Base-by-base conservation (phyloP, 1,139 yeast species). In the Pichia sp. region DNA sequence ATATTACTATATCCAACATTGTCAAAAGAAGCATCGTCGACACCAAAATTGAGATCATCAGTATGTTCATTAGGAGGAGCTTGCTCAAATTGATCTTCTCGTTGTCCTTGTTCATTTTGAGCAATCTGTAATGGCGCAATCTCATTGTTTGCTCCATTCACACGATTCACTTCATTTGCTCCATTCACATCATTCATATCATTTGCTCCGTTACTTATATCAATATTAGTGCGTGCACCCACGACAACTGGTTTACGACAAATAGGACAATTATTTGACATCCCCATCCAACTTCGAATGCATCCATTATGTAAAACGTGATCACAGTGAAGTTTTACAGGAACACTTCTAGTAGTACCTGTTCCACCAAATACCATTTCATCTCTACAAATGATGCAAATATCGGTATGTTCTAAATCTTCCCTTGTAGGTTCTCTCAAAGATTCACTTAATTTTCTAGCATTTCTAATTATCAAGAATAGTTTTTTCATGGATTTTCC, bases 251-350 rank as follows among this genome's bases (percentile, higher is more conserved):
- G 75, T 17, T 81, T 68, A 50, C 96, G 71, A 61, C 97, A 91
- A 43, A 89, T 77, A 1, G 99, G 98, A 64, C 99, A 91, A 23
- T 78, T 75, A 52, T 83, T 93, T 0, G 96, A 85, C 50, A 95
- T 71, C 55, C 85, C 95, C 51, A 91, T 68, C 99, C 99, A 91
- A 52, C 84, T 84, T 56, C 84, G 84, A 49, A 91, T 70, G 60
- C 98, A 91, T 3, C 95, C 91, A 65, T 83, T 68, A 59, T 91
- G 99, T 46, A 91, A 69, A 42, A 86, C 81, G 61, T 91, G 99
- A 17, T 84, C 83, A 66, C 99, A 91, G 2, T 68, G 69, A 41
- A 91, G 68, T 54, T 73, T 82, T 59, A 86, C 86, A 2, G 97
- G 95, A 35, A 64, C 69, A 42, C 69, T 66, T 45, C 89, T 71